Conservation (phyloP, 257 asterid genomes). For the Solanum ossicruentum region DNA sequence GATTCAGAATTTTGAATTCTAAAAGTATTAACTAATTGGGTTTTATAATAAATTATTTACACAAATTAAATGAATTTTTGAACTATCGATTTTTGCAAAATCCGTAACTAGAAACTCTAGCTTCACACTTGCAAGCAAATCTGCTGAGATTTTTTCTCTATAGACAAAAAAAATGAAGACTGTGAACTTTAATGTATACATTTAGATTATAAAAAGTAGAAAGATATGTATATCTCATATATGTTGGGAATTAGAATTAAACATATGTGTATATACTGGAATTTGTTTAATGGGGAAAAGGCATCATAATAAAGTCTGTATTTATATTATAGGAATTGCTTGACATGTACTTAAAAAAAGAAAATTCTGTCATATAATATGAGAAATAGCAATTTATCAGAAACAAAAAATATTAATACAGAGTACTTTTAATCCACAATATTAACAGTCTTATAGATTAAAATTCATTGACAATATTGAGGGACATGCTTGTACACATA, state of each 20-base stretch:
- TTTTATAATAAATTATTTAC: neutral
- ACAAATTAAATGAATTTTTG: neutral
- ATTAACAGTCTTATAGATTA: neutral
- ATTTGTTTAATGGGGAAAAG: too few species aligned
- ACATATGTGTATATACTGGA: too few species aligned
- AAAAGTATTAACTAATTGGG: neutral
- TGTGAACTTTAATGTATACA: neutral
- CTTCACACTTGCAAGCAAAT: neutral
- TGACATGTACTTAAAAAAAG: too few species aligned
- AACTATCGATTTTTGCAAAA: neutral
- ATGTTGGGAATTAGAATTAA: too few species aligned
- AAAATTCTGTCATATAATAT: too few species aligned
- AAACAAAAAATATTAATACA: too few species aligned
- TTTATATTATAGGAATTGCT: too few species aligned
- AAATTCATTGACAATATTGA: neutral
- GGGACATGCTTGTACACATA: neutral
- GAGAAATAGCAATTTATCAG: too few species aligned
- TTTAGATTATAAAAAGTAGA: neutral
- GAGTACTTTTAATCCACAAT: neutral
- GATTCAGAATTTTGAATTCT: neutral
- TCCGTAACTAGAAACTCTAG: neutral
- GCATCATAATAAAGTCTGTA: too few species aligned
- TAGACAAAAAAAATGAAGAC: neutral
- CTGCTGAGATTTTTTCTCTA: neutral
- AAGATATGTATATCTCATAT: too few species aligned